Base-by-base conservation (phyloP, 352 stramenopile species). In the Globisporangium mamillatum region DNA sequence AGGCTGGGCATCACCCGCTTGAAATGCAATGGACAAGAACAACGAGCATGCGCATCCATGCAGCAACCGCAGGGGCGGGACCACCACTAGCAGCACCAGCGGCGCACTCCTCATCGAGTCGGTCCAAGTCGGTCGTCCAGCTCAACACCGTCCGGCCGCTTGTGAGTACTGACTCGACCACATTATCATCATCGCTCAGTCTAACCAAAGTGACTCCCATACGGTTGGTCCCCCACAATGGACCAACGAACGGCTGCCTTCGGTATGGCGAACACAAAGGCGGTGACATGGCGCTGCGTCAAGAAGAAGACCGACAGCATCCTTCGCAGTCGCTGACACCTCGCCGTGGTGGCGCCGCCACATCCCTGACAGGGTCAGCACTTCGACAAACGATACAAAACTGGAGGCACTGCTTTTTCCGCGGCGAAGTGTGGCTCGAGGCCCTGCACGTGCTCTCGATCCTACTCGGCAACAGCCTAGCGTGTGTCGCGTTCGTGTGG, bases 381-480 rank as follows among this genome's bases (percentile, higher is more conserved):
- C 32, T 34, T 36, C 50, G 36, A 25, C 9, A n/a, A 38, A 10
- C 12, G 58, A 60, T 12, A 52, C n/a, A 2, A 8, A 24, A 0
- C 20, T 22, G 22, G 9, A 27, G 6, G 29, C n/a, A 36, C 16
- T 50, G 61, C 12, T 48, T 38, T n/a, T 58, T 38, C 16, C 22
- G 18, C n/a, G 24, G n/a, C 20, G 61, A 57, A 53, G 63, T 62
- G 53, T 68, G 63, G 63, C 22, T 61, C 9, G 34, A 68, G 4
- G 52, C 63, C 22, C 52, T 68, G n/a, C 53, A 68, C 10, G 24
- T 41, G 25, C 34, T 68, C 16, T 36, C 52, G 3, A 62, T 48
- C 7, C 52, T 68, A 14, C 52, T 68, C 20, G 52, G 25, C 34
- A 68, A 68, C 53, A 62, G 52, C 16, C 6, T 50, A 0, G 20